Evolutionary conservation across 176 grass and related monocot genomes (phyloP), one percentile per base, ranked within the genome.

Genomic region (Luzula sylvatica): DNA sequence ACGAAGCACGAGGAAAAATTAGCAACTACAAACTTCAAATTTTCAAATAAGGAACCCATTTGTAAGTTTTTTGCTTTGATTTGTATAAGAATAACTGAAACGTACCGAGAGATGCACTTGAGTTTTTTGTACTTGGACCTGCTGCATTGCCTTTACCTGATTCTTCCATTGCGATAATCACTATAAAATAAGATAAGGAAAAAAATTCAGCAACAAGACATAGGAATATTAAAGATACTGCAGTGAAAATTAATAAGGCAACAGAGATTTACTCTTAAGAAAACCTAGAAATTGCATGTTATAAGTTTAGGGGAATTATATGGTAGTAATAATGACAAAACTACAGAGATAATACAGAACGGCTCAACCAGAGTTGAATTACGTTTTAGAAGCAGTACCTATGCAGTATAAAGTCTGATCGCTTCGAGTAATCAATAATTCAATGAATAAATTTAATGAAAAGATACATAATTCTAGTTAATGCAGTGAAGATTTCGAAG

Each of bases 21-120:
- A 26, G 43, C 22, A 40, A 53, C 17, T 23, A 15, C 46, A 26
- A 42, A 35, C 13, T 51, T 40, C 7, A 60, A 52, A 21, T 59
- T 61, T 22, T 27, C 15, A 11, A 51, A 60, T 26, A 14, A 19
- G 8, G 38, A 42, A 13, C 26, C 18, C 56, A 24, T 30, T 19
- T 24, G n/a, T 32, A 17, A 1, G 41, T 4, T 22, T 21, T 66
- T 16, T 23, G 7, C 23, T 23, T 8, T 42, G 24, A 15, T 41
- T 60, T 12, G 40, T 1, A 41, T 15, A 45, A 45, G 5, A 61
- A 4, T 44, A 19, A 26, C 56, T 23, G 13, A 26, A 45, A 38
- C 69, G 53, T 86, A 92, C 87, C 81, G 65, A 83, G 67, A 46
- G 73, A 75, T 67, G 69, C 68, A 68, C 45, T 85, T 26, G n/a